These are phyloP conservation scores for Pythium volutum DNA, from an alignment of 352 stramenopile species.

Conservation along the genomic window DNA sequence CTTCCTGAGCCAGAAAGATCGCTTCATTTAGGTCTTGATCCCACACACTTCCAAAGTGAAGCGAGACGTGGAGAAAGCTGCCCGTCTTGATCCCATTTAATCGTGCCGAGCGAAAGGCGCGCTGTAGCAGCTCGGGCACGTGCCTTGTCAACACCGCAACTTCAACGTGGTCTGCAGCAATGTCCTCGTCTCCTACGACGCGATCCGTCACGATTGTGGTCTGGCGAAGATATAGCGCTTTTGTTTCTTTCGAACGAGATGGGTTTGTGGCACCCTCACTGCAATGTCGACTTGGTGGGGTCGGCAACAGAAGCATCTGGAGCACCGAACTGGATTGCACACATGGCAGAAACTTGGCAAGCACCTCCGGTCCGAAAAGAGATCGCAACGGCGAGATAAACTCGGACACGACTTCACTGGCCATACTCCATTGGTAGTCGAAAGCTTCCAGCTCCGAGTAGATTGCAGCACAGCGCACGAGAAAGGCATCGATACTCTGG, in stretches of 20 bases:
- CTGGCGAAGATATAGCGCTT: slow-evolving; percentile 10
- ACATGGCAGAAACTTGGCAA: slow-evolving; percentile 50
- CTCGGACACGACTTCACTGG: slow-evolving; percentile 68
- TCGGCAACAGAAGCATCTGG: slow-evolving; percentile 62
- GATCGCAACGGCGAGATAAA: slow-evolving; percentile 56
- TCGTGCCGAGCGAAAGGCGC: slow-evolving; percentile 50
- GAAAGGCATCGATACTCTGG: slow-evolving; percentile 52
- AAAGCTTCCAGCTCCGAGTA: slow-evolving; percentile 75
- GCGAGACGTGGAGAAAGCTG: slow-evolving; percentile 58
- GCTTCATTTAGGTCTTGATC: slow-evolving; percentile 56
- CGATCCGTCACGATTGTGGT: slow-evolving; percentile 6
- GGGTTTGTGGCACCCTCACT: background rate
- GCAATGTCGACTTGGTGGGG: slow-evolving; percentile 5
- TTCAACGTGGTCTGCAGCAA: background rate
- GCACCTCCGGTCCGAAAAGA: slow-evolving; percentile 50
- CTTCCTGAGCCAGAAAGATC: slow-evolving; percentile 47
- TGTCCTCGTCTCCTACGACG: background rate
- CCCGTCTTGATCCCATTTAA: slow-evolving; percentile 56
- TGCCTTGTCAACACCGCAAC: slow-evolving; percentile 13
- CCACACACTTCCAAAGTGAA: slow-evolving; percentile 32
- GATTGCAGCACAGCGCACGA: slow-evolving; percentile 60
- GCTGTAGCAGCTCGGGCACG: slow-evolving; percentile 46
- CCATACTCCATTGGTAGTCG: slow-evolving; percentile 77
- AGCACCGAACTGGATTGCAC: slow-evolving; percentile 60
- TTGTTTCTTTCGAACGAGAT: slow-evolving; percentile 1